Conservation (phyloP, 352 stramenopile species). For the Phytopythium kandeliae region DNA sequence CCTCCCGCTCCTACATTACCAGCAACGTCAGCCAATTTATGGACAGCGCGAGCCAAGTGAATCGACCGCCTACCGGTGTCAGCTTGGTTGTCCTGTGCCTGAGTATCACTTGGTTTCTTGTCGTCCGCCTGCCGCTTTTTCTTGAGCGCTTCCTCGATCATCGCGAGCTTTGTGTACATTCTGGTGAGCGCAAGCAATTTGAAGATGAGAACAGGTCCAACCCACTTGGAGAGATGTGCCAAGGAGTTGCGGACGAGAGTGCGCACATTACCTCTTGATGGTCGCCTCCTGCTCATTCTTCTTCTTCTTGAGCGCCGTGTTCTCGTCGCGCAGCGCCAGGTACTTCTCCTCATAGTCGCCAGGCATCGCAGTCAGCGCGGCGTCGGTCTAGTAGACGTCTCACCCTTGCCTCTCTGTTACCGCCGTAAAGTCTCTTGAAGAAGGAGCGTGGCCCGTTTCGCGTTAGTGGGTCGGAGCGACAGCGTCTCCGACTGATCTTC, state of each 20-base stretch:
- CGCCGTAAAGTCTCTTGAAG: not conserved
- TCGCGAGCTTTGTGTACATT: slow-evolving; percentile 88
- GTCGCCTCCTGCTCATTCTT: slow-evolving; percentile 90
- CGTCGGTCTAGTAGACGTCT: not conserved
- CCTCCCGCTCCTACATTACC: slow-evolving; percentile 17
- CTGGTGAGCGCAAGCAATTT: slow-evolving; percentile 20
- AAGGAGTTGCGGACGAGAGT: no score
- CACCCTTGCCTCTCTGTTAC: not conserved
- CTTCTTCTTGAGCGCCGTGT: slow-evolving; percentile 84
- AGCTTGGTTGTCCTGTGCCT: slow-evolving; percentile 42
- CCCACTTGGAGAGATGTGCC: no score
- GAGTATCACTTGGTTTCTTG: not conserved
- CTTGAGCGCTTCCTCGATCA: slow-evolving; percentile 83
- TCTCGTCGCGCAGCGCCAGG: slow-evolving; percentile 77
- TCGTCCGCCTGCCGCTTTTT: slow-evolving; percentile 51
- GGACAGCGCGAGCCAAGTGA: no score
- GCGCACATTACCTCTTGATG: slow-evolving; percentile 63
- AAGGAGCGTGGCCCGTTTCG: no score
- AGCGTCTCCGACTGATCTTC: no score
- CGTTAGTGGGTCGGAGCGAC: no score
- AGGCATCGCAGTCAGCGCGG: slow-evolving; percentile 23
- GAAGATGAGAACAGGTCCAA: no score
- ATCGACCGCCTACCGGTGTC: slow-evolving; percentile 23
- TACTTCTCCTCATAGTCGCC: slow-evolving; percentile 83
- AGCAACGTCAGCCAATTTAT: no score